A percentile compares a stretch with the other conserved stretches of the same genome.
These are phyloP conservation scores for Keqinozyma sinolaborantium DNA, from an alignment of 1,139 yeast genomes.

Conservation along the genomic window DNA sequence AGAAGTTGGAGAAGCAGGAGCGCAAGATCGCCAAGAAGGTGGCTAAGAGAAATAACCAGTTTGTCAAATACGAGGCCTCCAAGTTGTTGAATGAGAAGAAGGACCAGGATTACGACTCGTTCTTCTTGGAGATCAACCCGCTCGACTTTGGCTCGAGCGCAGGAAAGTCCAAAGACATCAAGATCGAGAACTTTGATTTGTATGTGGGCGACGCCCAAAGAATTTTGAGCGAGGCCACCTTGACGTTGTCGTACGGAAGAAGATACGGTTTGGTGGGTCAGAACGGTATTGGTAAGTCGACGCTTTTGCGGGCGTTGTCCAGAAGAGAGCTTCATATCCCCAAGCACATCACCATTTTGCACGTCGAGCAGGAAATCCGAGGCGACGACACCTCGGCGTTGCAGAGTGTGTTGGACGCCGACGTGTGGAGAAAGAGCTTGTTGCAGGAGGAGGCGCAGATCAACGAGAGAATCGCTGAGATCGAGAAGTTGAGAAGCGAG, in stretches of 20 bases:
- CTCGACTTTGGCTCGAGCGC: constrained; percentile 86
- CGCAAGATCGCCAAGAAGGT: constrained; percentile 94
- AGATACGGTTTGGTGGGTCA: constrained; percentile 98
- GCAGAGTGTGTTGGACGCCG: constrained; percentile 95
- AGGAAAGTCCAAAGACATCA: constrained; percentile 93
- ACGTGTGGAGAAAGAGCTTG: constrained; percentile 95
- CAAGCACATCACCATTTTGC: constrained; percentile 89
- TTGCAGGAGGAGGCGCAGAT: constrained; percentile 73
- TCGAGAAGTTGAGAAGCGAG: constrained; percentile 64
- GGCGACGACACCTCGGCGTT: constrained; percentile 91
- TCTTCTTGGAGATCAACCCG: constrained; percentile 93
- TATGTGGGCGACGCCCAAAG: constrained; percentile 96
- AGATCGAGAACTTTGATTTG: constrained; percentile 86
- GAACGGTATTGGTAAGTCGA: constrained; percentile 99
- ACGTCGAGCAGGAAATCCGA: constrained; percentile 93
- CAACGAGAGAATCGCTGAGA: constrained; percentile 69
- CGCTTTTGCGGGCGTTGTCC: constrained; percentile 83
- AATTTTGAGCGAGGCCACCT: constrained; percentile 82
- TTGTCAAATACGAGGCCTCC: constrained; percentile 91
- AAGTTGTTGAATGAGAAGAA: constrained; percentile 64
- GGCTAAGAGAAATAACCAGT: constrained; percentile 86
- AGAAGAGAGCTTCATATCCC: constrained; percentile 93
- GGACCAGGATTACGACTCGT: constrained; percentile 83
- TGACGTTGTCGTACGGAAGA: constrained; percentile 86
- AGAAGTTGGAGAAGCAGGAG: constrained; percentile 96